phyloP scores from a whole-genome alignment of 2,329 filamentous ascomycete species.

The Xylaria sp. region DNA sequence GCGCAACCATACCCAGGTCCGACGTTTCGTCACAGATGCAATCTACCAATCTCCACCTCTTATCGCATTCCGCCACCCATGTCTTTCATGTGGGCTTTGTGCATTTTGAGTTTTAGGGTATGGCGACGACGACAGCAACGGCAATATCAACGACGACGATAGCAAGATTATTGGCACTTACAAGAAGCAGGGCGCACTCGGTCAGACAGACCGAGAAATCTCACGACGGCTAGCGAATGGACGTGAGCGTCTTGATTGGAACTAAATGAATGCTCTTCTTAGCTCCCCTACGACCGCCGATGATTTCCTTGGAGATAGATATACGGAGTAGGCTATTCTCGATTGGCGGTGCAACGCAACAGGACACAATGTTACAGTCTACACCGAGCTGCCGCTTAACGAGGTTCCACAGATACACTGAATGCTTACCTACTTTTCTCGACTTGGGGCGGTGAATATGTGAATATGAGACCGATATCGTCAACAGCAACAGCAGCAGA shows the following conservation, averaged over 20 bases:
- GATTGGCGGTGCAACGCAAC: constrained; percentile 34
- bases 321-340: constrained; percentile 17
- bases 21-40: constrained; percentile 30
- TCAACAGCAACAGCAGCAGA: constrained; percentile 1
- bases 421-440: constrained; percentile 26
- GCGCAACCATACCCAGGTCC: constrained; percentile 34
- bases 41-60: constrained; percentile 9
- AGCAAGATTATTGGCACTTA: constrained; percentile 40
- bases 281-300: constrained; percentile 21
- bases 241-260: constrained; percentile 36
- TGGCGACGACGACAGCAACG: neutral
- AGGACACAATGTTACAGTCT: constrained; percentile 32
- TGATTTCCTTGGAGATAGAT: constrained; percentile 22
- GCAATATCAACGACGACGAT: neutral
- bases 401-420: constrained; percentile 17
- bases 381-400: constrained; percentile 27
- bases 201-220: constrained; percentile 21
- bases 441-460: constrained; percentile 27
- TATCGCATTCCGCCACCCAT: constrained; percentile 6
- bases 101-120: constrained; percentile 18
- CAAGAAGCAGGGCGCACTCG: constrained; percentile 30
- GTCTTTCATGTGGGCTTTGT: constrained; percentile 10
- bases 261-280: constrained; percentile 29
- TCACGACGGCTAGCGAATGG: constrained; percentile 35
- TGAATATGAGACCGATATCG: constrained; percentile 9